Conservation (phyloP, 441 rosid genomes). For the Pelargonium australe region DNA sequence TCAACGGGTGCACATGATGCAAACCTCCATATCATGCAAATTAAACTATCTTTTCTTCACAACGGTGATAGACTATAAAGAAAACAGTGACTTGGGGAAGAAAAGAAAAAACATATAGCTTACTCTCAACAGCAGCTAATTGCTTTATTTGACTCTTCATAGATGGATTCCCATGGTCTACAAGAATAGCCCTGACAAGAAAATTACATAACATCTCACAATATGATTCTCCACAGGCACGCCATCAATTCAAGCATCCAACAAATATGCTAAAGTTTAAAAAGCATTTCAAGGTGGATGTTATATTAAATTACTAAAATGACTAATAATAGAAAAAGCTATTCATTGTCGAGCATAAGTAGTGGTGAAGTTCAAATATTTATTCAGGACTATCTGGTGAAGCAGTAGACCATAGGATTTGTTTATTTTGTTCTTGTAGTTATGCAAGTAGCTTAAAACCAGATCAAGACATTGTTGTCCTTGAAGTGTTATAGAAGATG, state of each 20-base stretch:
- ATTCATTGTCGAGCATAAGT: neutral
- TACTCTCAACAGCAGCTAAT: slow-evolving; percentile 81
- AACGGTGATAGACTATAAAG: neutral
- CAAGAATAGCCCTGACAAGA: slow-evolving; percentile 69
- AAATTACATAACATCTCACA: neutral
- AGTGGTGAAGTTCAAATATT: neutral
- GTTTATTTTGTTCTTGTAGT: neutral
- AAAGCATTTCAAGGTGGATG: neutral
- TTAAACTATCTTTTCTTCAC: neutral
- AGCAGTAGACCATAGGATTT: neutral
- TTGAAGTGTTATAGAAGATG: neutral
- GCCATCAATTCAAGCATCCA: neutral
- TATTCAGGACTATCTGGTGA: neutral
- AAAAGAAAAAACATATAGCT: slow-evolving; percentile 18
- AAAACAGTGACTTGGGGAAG: slow-evolving; percentile 6
- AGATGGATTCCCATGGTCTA: slow-evolving; percentile 81
- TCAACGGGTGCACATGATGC: neutral
- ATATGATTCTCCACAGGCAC: neutral
- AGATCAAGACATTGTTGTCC: neutral
- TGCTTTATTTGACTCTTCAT: slow-evolving; percentile 64
- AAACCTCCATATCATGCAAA: neutral
- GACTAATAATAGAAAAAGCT: neutral
- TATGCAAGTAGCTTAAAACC: neutral
- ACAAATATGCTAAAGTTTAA: neutral
- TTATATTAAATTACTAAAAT: neutral